Evolutionary conservation across 2,329 filamentous ascomycete species (phyloP).

Genomic region (Aspergillus hortae): DNA sequence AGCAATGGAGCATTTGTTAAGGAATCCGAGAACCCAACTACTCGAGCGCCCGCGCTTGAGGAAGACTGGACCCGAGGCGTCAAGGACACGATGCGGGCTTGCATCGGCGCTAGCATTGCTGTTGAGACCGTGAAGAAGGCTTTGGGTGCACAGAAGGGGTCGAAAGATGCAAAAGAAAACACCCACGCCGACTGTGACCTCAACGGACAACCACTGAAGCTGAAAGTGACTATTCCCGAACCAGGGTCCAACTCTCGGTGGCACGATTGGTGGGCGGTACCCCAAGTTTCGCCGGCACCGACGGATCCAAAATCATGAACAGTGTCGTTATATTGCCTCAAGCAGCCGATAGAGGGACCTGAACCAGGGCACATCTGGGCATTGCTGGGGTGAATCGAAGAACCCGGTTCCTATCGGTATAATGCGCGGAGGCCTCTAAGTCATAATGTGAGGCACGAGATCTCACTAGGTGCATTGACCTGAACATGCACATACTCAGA

Average conservation of each 20-base stretch:
- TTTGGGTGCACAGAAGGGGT: slow-evolving; percentile 29
- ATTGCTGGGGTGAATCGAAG: neutral
- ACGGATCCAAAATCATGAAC: slow-evolving; percentile 13
- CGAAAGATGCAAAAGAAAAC: neutral
- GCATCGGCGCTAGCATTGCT: slow-evolving; percentile 66
- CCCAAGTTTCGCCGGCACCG: slow-evolving; percentile 28
- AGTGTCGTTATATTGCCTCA: neutral
- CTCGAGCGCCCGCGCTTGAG: slow-evolving; percentile 50
- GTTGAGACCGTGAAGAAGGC: slow-evolving; percentile 59
- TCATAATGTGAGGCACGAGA: no score
- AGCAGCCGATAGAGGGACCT: neutral
- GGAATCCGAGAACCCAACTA: slow-evolving; percentile 7
- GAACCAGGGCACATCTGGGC: neutral
- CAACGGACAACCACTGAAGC: slow-evolving; percentile 12
- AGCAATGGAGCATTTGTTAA: slow-evolving; percentile 35
- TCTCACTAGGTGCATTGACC: no score
- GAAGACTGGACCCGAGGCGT: slow-evolving; percentile 60
- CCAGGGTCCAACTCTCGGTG: slow-evolving; percentile 38
- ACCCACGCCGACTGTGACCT: neutral
- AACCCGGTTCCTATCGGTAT: no score
- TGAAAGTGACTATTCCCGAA: slow-evolving; percentile 37
- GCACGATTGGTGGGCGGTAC: slow-evolving; percentile 46
- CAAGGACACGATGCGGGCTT: slow-evolving; percentile 63
- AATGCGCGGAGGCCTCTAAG: no score
- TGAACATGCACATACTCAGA: no score